Percentiles rank a stretch among this genome's conserved stretches.
Conservation (phyloP, 2,329 filamentous ascomycete genomes). For the Aspergillus versicolor region DNA sequence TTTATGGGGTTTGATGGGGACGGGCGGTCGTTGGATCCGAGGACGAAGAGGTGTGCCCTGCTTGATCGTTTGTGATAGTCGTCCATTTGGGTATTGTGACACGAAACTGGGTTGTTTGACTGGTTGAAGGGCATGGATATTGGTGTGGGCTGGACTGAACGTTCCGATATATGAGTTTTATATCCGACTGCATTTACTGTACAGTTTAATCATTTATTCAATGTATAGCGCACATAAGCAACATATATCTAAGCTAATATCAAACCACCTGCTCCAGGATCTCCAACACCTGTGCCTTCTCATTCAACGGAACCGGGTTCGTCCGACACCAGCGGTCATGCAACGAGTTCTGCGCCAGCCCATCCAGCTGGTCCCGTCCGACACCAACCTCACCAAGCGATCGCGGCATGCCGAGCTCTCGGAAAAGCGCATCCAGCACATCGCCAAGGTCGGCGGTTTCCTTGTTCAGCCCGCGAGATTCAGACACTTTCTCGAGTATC, state of each 20-base stretch:
- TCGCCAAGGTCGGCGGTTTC: conserved; percentile 48
- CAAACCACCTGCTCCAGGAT: conserved; percentile 48
- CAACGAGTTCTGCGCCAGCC: conserved; percentile 51
- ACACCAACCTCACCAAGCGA: conserved; percentile 54
- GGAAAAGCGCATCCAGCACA: conserved; percentile 52
- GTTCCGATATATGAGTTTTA: too few relatives aligned
- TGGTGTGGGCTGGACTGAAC: too few relatives aligned
- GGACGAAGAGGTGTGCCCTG: neutral
- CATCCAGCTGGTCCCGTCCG: conserved; percentile 47
- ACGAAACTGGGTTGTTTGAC: too few relatives aligned
- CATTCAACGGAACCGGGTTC: conserved; percentile 51
- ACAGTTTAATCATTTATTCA: too few relatives aligned
- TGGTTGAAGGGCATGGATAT: too few relatives aligned
- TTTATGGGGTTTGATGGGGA: neutral
- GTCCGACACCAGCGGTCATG: conserved; percentile 52
- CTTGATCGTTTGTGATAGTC: too few relatives aligned
- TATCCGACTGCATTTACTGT: too few relatives aligned
- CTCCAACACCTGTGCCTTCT: conserved; percentile 52
- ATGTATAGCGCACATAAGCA: too few relatives aligned
- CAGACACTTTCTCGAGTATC: conserved; percentile 39
- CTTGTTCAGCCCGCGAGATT: conserved; percentile 25
- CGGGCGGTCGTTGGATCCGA: neutral
- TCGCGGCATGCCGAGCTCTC: conserved; percentile 55
- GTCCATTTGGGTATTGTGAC: too few relatives aligned
- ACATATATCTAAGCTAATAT: neutral